Evolutionary conservation across 2,329 filamentous ascomycete species (phyloP), one percentile per base, ranked within the genome.

Genomic region (Fusarium austroafricanum): DNA sequence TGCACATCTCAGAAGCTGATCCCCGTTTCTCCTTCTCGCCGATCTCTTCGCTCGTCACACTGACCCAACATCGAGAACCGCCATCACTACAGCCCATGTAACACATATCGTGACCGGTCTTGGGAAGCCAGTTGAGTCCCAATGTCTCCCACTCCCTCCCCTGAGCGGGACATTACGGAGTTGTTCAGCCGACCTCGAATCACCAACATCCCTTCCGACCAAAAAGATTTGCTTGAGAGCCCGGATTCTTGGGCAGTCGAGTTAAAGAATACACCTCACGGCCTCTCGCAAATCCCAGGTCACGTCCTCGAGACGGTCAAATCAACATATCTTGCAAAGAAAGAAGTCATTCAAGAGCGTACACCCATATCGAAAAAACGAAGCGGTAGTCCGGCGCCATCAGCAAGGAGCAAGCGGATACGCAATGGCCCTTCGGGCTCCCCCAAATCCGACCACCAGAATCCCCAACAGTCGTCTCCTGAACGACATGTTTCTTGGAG

Each of bases 171-270:
- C 44, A 38, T 77, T 26, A 37, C 55, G 35, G 64, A 70, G 33
- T 61, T 76, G 35, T 63, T 79, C 40, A 43, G 67, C 43, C 75
- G 72, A 12, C 74, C 73, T 9, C 75, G 63, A 14, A 63, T 77
- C 20, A 60, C 76, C 18, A 75, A 55, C 23, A 75, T 84, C 9
- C 79, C 81, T 1, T 75, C 72, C 17, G 77, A 82, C 39, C 83
- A 85, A 64, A 73, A 73, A 26, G 52, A 54, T 6, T 70, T 84
- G 3, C 71, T 84, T 2, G 75, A 79, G 3, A 56, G 68, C 1
- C 49, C 73, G 5, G 73, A 77, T 51, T 75, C 81, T 3, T 84
- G 82, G 82, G 75, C 75, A 5, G 65, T 74, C 5, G 67, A 73
- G 37, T 47, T 73, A 8, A 73, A 67, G 42, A 67, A 68, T 15